A percentile compares a stretch with the other conserved stretches of the same genome.
These are phyloP conservation scores for Yamadazyma friedrichii DNA, from an alignment of 1,139 yeast species.

Conservation along the genomic window DNA sequence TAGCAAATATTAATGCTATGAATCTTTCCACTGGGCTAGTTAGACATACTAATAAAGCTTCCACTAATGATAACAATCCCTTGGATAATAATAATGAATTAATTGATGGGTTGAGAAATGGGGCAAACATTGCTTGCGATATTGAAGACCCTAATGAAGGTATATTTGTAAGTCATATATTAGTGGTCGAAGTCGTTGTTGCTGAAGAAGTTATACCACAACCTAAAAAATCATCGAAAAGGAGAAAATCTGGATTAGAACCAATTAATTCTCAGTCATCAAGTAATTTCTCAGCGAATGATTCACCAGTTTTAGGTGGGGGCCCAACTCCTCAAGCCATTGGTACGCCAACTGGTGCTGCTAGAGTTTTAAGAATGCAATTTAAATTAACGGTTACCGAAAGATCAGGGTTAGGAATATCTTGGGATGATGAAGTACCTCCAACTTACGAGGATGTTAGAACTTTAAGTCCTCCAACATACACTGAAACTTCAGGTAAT, in stretches of 20 bases:
- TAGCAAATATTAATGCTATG: conserved; percentile 63
- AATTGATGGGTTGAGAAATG: conserved; percentile 32
- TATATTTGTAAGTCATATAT: conserved; percentile 66
- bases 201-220: conserved; percentile 77
- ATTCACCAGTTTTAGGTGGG: conserved; percentile 7
- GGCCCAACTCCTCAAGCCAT: conserved; percentile 28
- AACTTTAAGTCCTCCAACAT: conserved; percentile 83
- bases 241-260: conserved; percentile 20
- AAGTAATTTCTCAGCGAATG: conserved; percentile 1
- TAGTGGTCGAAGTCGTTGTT: conserved; percentile 85
- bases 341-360: conserved; percentile 91
- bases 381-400: conserved; percentile 79
- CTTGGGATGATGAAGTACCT: conserved; percentile 99
- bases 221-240: conserved; percentile 11
- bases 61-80: conserved; percentile 14
- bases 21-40: conserved; percentile 55
- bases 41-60: conserved; percentile 27
- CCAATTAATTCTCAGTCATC: conserved; percentile 29
- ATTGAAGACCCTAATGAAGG: conserved; percentile 82
- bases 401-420: conserved; percentile 90
- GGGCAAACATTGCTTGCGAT: conserved; percentile 73
- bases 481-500: conserved; percentile 35
- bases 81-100: conserved; percentile 24
- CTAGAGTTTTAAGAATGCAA: conserved; percentile 92
- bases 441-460: conserved; percentile 88